Evolutionary conservation across 306 rosid genomes (phyloP), one percentile per base, ranked within the genome.

Genomic region (Ormosia semicastrata): DNA sequence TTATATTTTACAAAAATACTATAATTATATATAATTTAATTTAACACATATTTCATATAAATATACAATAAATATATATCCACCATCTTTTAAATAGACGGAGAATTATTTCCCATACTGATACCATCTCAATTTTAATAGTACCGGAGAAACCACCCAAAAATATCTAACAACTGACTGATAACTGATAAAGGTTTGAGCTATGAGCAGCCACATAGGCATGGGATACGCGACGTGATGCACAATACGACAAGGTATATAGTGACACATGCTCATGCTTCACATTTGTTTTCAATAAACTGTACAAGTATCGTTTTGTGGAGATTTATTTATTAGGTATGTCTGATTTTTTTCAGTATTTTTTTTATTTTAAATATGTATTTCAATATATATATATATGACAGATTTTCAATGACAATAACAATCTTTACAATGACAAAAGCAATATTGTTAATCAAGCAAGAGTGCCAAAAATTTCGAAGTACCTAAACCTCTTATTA

Each of bases 191-290:
- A 71, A 32, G 76, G 44, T 71, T 33, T 32, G 32, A 71, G 62
- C 76, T 50, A 71, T 14, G 46, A 50, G 33, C 32, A 50, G 75
- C 75, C 60, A 13, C 36, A 14, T 70, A 70, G 75, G 60, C 75
- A 70, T 12, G 74, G 40, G 57, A 68, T 68, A 65, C 7, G 18
- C 32, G 49, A 37, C 32, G 30, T 6, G 69, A 65, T 14, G 24
- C 11, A 37, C 47, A 37, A 37, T 3, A 34, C 4, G 33, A 66
- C 71, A 66, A 39, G 71, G 71, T 34, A 1, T 66, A 69, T 29
- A 46, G 41, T 69, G 59, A 69, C 75, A 11, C 59, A 18, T 47
- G 75, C 59, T 29, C 60, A 49, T 39, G 44, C 75, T 70, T 70
- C 30, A 47, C 30, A 70, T 70, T 70, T 47, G 14, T 30, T 49